These are phyloP conservation scores for Colletotrichum salicis DNA, from an alignment of 2,329 filamentous ascomycete species.

Conservation along the genomic window DNA sequence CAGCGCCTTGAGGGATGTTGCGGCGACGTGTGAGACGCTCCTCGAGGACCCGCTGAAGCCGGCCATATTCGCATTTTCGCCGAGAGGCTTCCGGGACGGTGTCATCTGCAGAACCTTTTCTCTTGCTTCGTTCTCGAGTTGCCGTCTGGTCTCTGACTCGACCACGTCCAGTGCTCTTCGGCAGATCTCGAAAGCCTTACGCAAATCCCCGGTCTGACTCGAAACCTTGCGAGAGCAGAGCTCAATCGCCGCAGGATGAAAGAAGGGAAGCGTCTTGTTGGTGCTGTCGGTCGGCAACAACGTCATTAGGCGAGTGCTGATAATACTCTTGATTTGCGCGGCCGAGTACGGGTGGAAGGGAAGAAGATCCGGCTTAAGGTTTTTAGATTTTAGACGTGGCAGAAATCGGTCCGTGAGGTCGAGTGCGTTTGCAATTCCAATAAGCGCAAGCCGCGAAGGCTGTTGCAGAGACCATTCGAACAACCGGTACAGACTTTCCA, in stretches of 20 bases:
- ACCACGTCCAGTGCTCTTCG: conserved; percentile 89
- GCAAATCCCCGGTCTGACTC: conserved; percentile 91
- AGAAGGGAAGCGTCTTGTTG: conserved; percentile 76
- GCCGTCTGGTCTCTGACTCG: conserved; percentile 83
- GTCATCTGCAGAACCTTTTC: conserved; percentile 68
- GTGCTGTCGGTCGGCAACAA: conserved; percentile 70
- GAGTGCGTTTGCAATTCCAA: conserved; percentile 95
- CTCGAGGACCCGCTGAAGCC: conserved; percentile 49
- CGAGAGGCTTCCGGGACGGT: conserved; percentile 80
- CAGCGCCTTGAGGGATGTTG: conserved; percentile 67
- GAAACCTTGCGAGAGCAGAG: conserved; percentile 95
- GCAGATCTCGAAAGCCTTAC: conserved; percentile 95
- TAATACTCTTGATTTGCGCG: conserved; percentile 85
- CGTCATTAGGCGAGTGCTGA: conserved; percentile 83
- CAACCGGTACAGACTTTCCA: conserved; percentile 90
- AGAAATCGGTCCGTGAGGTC: conserved; percentile 96
- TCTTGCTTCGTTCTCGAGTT: conserved; percentile 71
- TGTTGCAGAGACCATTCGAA: conserved; percentile 95
- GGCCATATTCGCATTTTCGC: conserved; percentile 83
- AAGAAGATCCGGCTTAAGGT: conserved; percentile 87
- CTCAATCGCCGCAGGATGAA: conserved; percentile 93
- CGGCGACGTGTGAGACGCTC: conserved; percentile 59
- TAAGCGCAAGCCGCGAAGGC: conserved; percentile 80
- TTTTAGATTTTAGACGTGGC: conserved; percentile 90
- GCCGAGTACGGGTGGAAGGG: conserved; percentile 95